Evolutionary conservation across 495 filamentous ascomycete genomes (phyloP), one percentile per base, ranked within the genome.

Genomic region (Aspergillus heteromorphus): DNA sequence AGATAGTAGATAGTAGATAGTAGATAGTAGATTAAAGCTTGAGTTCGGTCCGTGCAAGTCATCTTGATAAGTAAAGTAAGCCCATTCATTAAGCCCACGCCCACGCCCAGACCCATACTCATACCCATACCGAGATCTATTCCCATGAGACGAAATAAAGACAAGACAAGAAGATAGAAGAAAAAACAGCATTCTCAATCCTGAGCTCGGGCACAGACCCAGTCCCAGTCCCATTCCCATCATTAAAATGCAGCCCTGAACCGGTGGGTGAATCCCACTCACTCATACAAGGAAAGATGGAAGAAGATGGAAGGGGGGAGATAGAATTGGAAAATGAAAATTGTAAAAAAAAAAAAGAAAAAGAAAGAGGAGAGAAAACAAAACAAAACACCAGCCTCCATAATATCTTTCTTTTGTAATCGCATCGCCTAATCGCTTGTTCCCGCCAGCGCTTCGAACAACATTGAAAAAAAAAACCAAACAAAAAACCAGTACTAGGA

Each of bases 361-460:
- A 48, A 52, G 1, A 40, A 20, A 23, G 45, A 30, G 25, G 17
- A 42, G 11, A 59, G 4, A 48, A 34, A 43, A 54, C 2, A 21
- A 36, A 13, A 38, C 20, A 48, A 18, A 42, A 27, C 52, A 8
- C 51, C 48, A 19, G 25, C 23, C 48, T 47, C 48, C 41, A 11
- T 49, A 17, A 17, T 49, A 20, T 58, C 56, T 40, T 45, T 54
- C 34, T 54, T 45, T 58, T 23, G 29, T 58, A 56, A 56, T n/a
- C n/a, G n/a, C n/a, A n/a, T n/a, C n/a, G n/a, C n/a, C n/a, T n/a
- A n/a, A n/a, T 45, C 53, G 51, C 52, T 61, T 40, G 52, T 54
- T 54, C 57, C 58, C 55, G 61, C 61, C 51, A 55, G 48, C 61
- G 58, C 55, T 64, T 59, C 20, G 49, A 56, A 54, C 34, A 54